Evolutionary conservation across 257 asterid genomes (phyloP).

Genomic region (Solanum etuberosum): DNA sequence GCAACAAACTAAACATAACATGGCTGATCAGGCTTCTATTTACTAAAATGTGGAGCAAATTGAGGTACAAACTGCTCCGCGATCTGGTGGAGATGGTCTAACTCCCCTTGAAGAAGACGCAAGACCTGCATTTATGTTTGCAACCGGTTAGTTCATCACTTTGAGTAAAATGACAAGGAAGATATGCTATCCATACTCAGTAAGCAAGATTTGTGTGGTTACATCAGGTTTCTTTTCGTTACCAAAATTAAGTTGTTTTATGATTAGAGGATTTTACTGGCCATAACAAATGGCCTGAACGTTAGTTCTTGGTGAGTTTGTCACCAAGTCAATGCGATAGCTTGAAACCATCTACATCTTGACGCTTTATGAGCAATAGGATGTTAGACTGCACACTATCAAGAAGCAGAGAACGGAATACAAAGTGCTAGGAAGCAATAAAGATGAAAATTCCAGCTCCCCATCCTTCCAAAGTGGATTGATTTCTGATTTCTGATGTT

Average conservation of each 20-base stretch:
- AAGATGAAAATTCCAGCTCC: too few species aligned
- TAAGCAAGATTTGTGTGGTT: neutral
- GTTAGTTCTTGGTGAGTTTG: neutral
- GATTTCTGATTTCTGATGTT: neutral
- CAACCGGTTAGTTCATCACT: neutral
- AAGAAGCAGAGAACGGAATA: too few species aligned
- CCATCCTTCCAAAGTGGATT: neutral
- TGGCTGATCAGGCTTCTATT: neutral
- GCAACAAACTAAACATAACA: neutral
- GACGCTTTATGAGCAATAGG: too few species aligned
- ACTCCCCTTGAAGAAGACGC: slow-evolving; percentile 66
- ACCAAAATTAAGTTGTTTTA: neutral
- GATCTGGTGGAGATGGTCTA: slow-evolving; percentile 37
- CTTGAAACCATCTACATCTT: neutral
- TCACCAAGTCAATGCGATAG: neutral
- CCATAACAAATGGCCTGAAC: neutral
- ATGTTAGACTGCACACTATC: too few species aligned
- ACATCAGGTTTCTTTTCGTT: neutral
- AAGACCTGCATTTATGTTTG: slow-evolving; percentile 36
- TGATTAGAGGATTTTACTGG: neutral
- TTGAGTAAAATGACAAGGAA: neutral
- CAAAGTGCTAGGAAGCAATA: too few species aligned
- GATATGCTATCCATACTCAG: neutral
- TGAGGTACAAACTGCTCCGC: slow-evolving; percentile 59
- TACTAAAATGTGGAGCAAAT: slow-evolving; percentile 8